Evolutionary conservation across 768 basidiomycete species (phyloP), one percentile per base, ranked within the genome.

Genomic region (Mycena olivaceomarginata): DNA sequence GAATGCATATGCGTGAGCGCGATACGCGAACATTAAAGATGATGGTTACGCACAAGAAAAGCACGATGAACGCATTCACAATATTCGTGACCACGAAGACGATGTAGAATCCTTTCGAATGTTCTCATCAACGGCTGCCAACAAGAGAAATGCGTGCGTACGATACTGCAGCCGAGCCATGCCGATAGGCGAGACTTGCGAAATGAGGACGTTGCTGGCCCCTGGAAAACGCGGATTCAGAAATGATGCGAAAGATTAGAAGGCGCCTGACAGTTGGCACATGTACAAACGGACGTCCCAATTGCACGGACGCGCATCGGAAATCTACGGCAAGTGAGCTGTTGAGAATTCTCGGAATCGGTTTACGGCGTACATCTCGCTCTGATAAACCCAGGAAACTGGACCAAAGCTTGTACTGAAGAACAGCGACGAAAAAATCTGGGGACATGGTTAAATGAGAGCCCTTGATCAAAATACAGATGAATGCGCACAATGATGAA

Each of bases 331-430:
- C n/a, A 18, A 65, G 25, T 88, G 88, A 6, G 87, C 86, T 15
- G 88, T 86, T 80, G 45, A 45, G 8, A 25, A 25, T 43, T 6
- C 41, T 25, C 15, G 15, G 8, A 18, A 22, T 16, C 16, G 39
- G 9, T 31, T 31, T 20, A 48, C 0, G 31, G 71, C 76, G 15
- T 13, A 79, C 78, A 79, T 79, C 51, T 79, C 78, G 71, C 78
- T 79, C 41, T 79, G 78, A 43, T 79, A 79, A 8, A 85, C 85
- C 86, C 85, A 87, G 53, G 85, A 86, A 7, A 86, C 86, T 8
- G 91, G 90, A 22, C 91, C 91, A 82, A 91, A 88, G 46, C 89
- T 90, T 77, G 88, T 85, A 31, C 89, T 88, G 79, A 90, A 91
- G 45, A 84, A 86, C 77, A 79, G 25, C 1, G 88, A 90, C 46